Base-by-base conservation (phyloP, 2,329 filamentous ascomycete species). In the Ceratocystis albifundus region DNA sequence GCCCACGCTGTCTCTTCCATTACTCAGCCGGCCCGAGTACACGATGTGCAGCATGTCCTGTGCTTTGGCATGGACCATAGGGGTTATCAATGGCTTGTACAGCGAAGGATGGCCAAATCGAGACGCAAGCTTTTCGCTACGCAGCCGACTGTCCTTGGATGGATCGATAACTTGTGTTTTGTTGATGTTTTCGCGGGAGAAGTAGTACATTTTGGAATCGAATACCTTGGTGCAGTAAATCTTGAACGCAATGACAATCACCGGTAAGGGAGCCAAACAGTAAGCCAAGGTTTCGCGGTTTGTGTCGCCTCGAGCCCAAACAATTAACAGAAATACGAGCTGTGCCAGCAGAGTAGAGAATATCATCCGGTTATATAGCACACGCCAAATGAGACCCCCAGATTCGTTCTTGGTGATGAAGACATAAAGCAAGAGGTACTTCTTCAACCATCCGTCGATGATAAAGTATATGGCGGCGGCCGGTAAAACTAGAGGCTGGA, bases 391-490 rank as follows among this genome's bases (percentile, higher is more conserved):
- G 74, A 88, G 84, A 63, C 94, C 94, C 7, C 92, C 94, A 0
- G 92, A 96, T 74, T 99, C 94, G 32, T 88, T 96, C 79, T 97
- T 99, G 61, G 94, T 99, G 70, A 96, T 84, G 73, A 96, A 97
- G 70, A 96, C 88, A 76, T 99, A 96, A 70, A 97, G 82, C 48
- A 97, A 78, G 59, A 96, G 80, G 73, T 99, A 99, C 77, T 97
- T 97, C 82, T 96, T 96, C 73, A 97, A 80, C 76, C 88, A 90
- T 3, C 87, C 86, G 74, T 99, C 94, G 63, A 99, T 79, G 64
- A 80, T 78, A 74, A 97, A 97, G 80, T 96, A 99, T 36, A 96
- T 77, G 1, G 92, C 91, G 0, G 89, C 90, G 48, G 95, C 88
- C 0, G 89, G 86, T 6, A 99, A 80, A 1, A 94, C 88, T 28